Percentiles rank a stretch among this genome's conserved stretches.
These are phyloP conservation scores for Phoenix roebelenii DNA, from an alignment of 176 grass and related monocot species.

Conservation along the genomic window DNA sequence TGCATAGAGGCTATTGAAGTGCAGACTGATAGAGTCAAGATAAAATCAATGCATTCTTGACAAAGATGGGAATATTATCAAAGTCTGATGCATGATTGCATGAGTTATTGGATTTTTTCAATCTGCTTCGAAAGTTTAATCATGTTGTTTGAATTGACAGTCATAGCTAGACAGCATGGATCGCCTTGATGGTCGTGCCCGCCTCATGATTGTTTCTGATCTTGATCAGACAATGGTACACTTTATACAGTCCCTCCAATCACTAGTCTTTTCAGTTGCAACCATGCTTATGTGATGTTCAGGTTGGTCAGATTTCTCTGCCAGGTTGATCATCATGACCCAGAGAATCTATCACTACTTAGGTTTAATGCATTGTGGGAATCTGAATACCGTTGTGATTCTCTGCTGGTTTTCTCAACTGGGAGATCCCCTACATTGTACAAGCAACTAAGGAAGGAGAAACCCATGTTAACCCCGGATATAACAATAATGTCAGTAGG, in stretches of 20 bases:
- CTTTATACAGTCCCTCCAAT: neutral
- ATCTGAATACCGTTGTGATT: conserved; percentile 52
- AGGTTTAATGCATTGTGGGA: conserved; percentile 67
- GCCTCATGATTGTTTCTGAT: conserved; percentile 95
- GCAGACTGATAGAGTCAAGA: too few relatives aligned
- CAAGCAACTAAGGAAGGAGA: conserved; percentile 55
- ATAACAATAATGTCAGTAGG: conserved; percentile 97
- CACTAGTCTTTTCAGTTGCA: too few relatives aligned
- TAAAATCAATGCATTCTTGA: too few relatives aligned
- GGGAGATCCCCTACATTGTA: conserved; percentile 71
- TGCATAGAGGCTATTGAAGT: too few relatives aligned
- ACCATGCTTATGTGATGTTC: too few relatives aligned
- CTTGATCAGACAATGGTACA: conserved; percentile 91
- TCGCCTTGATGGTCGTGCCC: conserved; percentile 53
- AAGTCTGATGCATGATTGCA: too few relatives aligned
- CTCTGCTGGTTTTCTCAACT: conserved; percentile 71
- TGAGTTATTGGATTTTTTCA: too few relatives aligned
- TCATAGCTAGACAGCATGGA: conserved; percentile 34
- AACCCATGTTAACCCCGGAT: conserved; percentile 74
- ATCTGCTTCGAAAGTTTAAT: too few relatives aligned
- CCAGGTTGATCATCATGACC: conserved; percentile 73
- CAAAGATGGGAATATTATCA: too few relatives aligned
- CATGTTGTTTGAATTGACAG: too few relatives aligned
- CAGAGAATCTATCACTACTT: conserved; percentile 58
- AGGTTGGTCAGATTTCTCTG: conserved; percentile 5